A percentile compares a stretch with the other conserved stretches of the same genome.
phyloP scores from a whole-genome alignment of 495 filamentous ascomycete species.

The Trichoderma reesei region DNA sequence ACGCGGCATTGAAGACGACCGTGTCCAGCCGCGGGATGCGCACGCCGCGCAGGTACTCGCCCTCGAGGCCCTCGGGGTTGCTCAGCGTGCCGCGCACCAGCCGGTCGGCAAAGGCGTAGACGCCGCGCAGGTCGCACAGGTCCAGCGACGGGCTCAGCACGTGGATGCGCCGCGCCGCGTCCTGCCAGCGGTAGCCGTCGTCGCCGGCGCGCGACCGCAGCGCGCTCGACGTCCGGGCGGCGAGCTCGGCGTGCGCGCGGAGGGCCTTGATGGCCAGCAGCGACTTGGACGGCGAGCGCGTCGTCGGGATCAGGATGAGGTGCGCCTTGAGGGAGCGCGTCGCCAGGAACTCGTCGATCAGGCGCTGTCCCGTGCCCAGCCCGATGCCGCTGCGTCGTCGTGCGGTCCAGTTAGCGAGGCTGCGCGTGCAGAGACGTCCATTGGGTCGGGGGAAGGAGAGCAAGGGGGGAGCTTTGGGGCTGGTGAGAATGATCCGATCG shows the following conservation, averaged over 20 bases:
- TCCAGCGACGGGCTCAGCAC: conserved; percentile 48
- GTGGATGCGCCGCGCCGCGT: conserved; percentile 39
- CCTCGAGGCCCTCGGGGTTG: conserved; percentile 23
- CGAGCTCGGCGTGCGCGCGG: conserved; percentile 39
- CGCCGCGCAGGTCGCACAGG: conserved; percentile 41
- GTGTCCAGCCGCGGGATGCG: conserved; percentile 64
- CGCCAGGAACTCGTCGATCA: conserved; percentile 82
- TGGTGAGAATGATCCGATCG: too few species aligned
- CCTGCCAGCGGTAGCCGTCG: conserved; percentile 30
- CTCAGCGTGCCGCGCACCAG: conserved; percentile 41
- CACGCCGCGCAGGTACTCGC: conserved; percentile 32
- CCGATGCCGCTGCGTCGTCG: conserved; percentile 65
- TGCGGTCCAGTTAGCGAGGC: background rate
- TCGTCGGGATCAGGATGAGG: conserved; percentile 57
- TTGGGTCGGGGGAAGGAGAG: background rate
- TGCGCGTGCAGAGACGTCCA: too few species aligned
- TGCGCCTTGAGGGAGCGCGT: conserved; percentile 51
- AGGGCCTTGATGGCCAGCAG: conserved; percentile 47
- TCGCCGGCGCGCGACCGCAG: conserved; percentile 17
- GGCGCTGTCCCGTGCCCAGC: conserved; percentile 71
- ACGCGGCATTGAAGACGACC: conserved; percentile 78
- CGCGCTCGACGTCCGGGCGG: conserved; percentile 27
- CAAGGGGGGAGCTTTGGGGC: background rate
- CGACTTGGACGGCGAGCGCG: conserved; percentile 51
- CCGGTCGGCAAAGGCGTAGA: conserved; percentile 36